phyloP scores from a whole-genome alignment of 192 early-diverging fungal genomes.

The Coemansia furcata region DNA sequence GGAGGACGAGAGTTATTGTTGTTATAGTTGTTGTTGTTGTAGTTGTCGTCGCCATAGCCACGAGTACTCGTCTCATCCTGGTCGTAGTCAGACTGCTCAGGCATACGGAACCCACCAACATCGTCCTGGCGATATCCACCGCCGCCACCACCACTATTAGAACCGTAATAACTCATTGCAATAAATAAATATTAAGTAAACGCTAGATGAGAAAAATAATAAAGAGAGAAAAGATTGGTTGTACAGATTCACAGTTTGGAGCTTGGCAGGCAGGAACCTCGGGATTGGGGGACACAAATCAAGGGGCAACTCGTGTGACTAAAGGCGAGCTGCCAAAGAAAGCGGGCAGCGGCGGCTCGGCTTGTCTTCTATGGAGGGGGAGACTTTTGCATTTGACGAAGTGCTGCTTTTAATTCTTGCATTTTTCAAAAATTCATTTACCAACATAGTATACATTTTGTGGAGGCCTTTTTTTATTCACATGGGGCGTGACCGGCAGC shows the following conservation, averaged over 20 bases:
- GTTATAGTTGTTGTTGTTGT: slow-evolving; percentile 1
- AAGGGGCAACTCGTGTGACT: too few species aligned
- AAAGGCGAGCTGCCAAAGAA: too few species aligned
- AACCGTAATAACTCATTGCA: slow-evolving; percentile 22
- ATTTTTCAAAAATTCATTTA: background rate
- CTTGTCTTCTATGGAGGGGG: too few species aligned
- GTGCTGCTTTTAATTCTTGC: background rate
- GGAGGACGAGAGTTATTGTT: slow-evolving; percentile 2
- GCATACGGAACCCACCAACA: slow-evolving; percentile 7
- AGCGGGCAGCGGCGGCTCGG: too few species aligned
- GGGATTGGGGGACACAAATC: background rate
- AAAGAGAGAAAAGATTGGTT: background rate
- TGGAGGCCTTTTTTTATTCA: background rate
- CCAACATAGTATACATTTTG: too few species aligned
- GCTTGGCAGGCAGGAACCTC: background rate
- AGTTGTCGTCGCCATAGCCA: slow-evolving; percentile 4
- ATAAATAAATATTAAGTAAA: background rate
- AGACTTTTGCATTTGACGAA: too few species aligned
- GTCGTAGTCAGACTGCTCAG: background rate
- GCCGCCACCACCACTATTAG: background rate
- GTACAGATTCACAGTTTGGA: background rate
- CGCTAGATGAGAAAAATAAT: background rate
- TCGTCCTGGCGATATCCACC: background rate
- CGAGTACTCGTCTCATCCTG: background rate
- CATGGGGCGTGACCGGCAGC: slow-evolving; percentile 2